Percentiles rank a stretch among this genome's conserved stretches.
Evolutionary conservation across 2,329 filamentous ascomycete species (phyloP).

Genomic region (Exophiala lecanii-corni): DNA sequence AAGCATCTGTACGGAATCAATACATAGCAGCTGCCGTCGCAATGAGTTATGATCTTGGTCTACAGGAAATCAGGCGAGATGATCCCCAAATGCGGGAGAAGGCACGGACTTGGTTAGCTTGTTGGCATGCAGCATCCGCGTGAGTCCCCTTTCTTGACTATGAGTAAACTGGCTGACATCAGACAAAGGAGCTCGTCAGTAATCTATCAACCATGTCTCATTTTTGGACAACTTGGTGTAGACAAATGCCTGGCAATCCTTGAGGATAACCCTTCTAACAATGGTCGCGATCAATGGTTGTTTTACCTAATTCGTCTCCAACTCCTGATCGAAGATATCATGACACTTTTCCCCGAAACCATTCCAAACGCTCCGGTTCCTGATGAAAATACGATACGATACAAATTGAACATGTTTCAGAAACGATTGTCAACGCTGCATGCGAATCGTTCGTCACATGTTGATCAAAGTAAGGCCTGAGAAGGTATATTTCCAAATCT

Average conservation of each 20-base stretch:
- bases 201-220: slow-evolving; percentile 4
- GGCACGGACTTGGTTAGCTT: slow-evolving; percentile 6
- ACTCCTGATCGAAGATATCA: slow-evolving; percentile 6
- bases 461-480: slow-evolving; percentile 32
- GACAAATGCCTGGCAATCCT: slow-evolving; percentile 1
- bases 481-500: background rate
- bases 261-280: background rate
- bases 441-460: no score
- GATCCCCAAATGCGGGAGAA: slow-evolving; percentile 23
- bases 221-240: background rate
- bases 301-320: slow-evolving; percentile 6
- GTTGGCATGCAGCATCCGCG: slow-evolving; percentile 29
- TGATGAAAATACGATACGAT: slow-evolving; percentile 2
- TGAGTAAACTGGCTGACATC: background rate
- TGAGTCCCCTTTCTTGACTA: slow-evolving; percentile 36
- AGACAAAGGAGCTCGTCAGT: slow-evolving; percentile 5
- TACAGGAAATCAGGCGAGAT: slow-evolving; percentile 9
- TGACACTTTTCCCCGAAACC: background rate
- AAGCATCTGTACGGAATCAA: background rate
- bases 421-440: slow-evolving; percentile 3
- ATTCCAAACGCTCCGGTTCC: background rate
- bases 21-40: slow-evolving; percentile 7
- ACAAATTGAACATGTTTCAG: slow-evolving; percentile 5
- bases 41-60: slow-evolving; percentile 7
- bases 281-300: slow-evolving; percentile 1